These are phyloP conservation scores for Cladosporium sp. DNA, from an alignment of 2,329 filamentous ascomycete genomes.

Conservation along the genomic window DNA sequence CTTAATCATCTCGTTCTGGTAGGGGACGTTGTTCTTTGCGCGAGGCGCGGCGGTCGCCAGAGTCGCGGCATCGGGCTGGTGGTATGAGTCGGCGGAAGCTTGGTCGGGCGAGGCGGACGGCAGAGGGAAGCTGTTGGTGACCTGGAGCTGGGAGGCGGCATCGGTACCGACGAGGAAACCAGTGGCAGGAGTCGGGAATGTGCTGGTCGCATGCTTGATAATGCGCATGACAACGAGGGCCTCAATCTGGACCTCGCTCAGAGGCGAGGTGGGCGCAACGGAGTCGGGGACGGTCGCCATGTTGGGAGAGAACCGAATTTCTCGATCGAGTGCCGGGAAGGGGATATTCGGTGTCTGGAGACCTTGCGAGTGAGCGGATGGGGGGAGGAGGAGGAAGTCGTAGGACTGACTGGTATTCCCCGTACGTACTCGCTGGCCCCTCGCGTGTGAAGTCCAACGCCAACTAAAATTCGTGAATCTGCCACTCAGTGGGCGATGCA, in stretches of 20 bases:
- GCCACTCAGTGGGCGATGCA: too few species aligned
- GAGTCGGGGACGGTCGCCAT: conserved; percentile 21
- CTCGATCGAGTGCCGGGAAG: not conserved
- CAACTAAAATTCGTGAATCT: not conserved
- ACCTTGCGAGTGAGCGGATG: not conserved
- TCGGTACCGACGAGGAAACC: conserved; percentile 95
- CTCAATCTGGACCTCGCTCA: conserved; percentile 79
- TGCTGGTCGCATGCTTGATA: conserved; percentile 86
- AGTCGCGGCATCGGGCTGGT: conserved; percentile 67
- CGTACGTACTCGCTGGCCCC: not conserved
- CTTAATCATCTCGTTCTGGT: conserved; percentile 96
- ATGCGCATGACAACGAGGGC: conserved; percentile 98
- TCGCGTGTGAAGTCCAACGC: not conserved
- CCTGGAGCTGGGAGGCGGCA: conserved; percentile 70
- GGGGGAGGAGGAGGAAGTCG: not conserved
- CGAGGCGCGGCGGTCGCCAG: conserved; percentile 84
- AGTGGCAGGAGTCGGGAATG: conserved; percentile 84
- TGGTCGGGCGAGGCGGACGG: conserved; percentile 69
- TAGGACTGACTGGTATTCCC: not conserved
- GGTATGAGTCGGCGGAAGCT: conserved; percentile 63
- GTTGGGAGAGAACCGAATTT: conserved; percentile 8
- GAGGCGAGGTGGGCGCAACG: conserved; percentile 54
- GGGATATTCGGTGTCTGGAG: not conserved
- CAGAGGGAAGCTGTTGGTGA: conserved; percentile 95
- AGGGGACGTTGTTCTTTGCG: conserved; percentile 81